A percentile compares a stretch with the other conserved stretches of the same genome.
Conservation (phyloP, 2,329 filamentous ascomycete species). For the Orbilia javanica region DNA sequence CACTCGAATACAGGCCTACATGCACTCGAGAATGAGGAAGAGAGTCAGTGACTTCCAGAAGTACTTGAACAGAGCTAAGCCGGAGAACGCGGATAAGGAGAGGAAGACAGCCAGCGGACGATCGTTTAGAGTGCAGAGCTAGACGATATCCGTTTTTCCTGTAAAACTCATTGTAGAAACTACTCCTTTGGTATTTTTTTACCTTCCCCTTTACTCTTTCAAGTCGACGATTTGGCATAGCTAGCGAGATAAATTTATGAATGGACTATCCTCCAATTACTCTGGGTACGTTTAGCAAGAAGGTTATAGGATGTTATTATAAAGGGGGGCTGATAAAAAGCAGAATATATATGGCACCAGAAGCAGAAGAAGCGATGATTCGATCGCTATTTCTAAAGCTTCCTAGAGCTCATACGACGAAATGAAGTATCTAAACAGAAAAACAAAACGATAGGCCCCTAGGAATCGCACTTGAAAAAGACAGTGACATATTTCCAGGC, state of each 20-base stretch:
- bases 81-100: constrained; percentile 90
- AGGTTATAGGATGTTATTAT: neutral
- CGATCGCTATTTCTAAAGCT: neutral
- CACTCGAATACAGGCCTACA: constrained; percentile 77
- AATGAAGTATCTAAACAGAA: neutral
- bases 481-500: neutral
- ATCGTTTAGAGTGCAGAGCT: constrained; percentile 73
- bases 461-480: neutral
- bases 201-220: neutral
- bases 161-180: neutral
- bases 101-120: constrained; percentile 97
- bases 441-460: neutral
- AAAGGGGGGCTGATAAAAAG: neutral
- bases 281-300: neutral
- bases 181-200: neutral
- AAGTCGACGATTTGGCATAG: constrained; percentile 7
- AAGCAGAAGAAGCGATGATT: neutral
- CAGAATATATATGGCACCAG: neutral
- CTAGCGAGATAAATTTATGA: constrained; percentile 16
- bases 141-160: constrained; percentile 1
- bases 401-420: neutral
- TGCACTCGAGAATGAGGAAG: constrained; percentile 97
- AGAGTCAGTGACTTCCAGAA: constrained; percentile 98
- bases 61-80: constrained; percentile 94
- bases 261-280: neutral